These are phyloP conservation scores for Chloris gayana DNA, from an alignment of 176 grass and related monocot species.

Conservation along the genomic window DNA sequence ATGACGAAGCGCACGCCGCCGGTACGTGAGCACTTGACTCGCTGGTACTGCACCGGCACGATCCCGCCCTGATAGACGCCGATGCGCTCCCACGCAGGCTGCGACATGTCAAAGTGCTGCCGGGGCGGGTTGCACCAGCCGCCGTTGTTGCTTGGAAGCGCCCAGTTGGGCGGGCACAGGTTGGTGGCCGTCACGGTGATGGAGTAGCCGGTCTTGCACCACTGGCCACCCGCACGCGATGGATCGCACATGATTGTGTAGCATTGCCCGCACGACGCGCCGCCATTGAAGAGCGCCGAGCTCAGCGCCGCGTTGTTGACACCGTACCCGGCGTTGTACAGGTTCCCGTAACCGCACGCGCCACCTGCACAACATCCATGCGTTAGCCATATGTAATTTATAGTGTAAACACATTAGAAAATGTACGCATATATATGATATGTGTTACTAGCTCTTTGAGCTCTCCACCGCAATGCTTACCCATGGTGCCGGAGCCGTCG, in stretches of 20 bases:
- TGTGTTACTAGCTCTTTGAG: no score
- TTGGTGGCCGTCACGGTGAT: constrained; percentile 51
- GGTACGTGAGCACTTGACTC: constrained; percentile 41
- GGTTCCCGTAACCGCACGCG: background rate
- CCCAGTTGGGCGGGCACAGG: constrained; percentile 52
- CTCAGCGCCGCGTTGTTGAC: constrained; percentile 51
- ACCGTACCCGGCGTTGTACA: constrained; percentile 62
- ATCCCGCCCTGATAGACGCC: constrained; percentile 35
- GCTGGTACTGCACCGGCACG: constrained; percentile 54
- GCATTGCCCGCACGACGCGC: constrained; percentile 65
- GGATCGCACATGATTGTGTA: constrained; percentile 44
- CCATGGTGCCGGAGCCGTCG: constrained; percentile 55
- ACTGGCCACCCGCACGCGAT: background rate
- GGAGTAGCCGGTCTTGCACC: constrained; percentile 19
- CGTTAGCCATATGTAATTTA: background rate
- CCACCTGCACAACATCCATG: no score
- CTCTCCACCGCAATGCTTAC: constrained; percentile 5
- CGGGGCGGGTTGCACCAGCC: constrained; percentile 68
- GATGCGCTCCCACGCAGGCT: constrained; percentile 58
- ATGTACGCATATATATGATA: background rate
- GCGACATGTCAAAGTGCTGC: constrained; percentile 71
- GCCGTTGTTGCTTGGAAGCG: constrained; percentile 31
- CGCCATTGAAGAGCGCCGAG: constrained; percentile 46
- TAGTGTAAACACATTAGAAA: background rate
- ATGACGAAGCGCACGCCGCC: constrained; percentile 53